A percentile compares a stretch with the other conserved stretches of the same genome.
phyloP scores from a whole-genome alignment of 1,284 basidiomycete genomes.

The Mycena sp. region DNA sequence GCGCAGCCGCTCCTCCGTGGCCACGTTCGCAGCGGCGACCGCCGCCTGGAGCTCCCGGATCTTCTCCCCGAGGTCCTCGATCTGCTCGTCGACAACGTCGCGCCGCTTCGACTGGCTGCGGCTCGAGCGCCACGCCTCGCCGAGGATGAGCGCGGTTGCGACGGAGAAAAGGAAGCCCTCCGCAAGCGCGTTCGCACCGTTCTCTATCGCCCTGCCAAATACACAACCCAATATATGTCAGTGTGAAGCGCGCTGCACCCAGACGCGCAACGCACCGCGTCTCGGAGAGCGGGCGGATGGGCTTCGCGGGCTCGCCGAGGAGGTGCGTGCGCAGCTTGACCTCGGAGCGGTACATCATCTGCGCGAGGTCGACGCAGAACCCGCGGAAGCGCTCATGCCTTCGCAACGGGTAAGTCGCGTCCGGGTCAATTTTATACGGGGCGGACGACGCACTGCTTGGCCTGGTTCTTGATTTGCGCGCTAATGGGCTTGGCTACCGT shows the following conservation, averaged over 20 bases:
- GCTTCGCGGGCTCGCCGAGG: conserved; percentile 80
- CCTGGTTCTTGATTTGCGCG: conserved; percentile 77
- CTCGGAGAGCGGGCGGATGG: conserved; percentile 86
- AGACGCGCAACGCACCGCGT: conserved; percentile 75
- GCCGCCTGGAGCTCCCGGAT: conserved; percentile 57
- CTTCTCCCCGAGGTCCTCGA: conserved; percentile 64
- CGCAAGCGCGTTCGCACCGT: conserved; percentile 86
- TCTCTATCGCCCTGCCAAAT: conserved; percentile 89
- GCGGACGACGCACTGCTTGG: conserved; percentile 69
- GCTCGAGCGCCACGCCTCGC: conserved; percentile 82
- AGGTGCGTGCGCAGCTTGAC: conserved; percentile 81
- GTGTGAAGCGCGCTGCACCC: too few species aligned
- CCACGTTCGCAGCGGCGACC: conserved; percentile 55
- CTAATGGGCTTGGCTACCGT: conserved; percentile 90
- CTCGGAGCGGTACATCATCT: conserved; percentile 84
- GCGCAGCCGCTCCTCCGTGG: conserved; percentile 55
- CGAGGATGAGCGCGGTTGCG: conserved; percentile 79
- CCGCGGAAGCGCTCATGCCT: conserved; percentile 84
- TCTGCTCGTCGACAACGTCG: conserved; percentile 78
- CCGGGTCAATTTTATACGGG: too few species aligned
- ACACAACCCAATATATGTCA: too few species aligned
- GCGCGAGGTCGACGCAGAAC: conserved; percentile 82
- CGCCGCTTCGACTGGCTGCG: conserved; percentile 78
- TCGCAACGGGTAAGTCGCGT: too few species aligned
- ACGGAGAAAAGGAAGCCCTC: conserved; percentile 90